Conservation (phyloP, 495 filamentous ascomycete species). For the Hypoxylon intermedium region DNA sequence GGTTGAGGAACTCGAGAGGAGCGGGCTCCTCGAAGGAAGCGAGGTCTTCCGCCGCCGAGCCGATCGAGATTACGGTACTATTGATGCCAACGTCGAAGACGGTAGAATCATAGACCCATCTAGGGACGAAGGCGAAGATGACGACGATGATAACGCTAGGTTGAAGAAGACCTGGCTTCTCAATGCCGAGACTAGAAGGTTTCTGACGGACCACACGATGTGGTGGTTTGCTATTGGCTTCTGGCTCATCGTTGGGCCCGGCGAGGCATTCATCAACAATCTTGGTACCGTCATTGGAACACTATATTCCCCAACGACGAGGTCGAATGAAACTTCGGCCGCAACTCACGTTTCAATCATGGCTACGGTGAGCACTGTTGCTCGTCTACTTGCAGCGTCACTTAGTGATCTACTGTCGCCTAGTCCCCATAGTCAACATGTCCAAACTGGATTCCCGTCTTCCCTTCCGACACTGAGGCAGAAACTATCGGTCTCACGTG, state of each 20-base stretch:
- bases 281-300: conserved; percentile 92
- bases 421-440: conserved; percentile 49
- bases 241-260: conserved; percentile 91
- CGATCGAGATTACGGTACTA: conserved; percentile 48
- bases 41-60: conserved; percentile 46
- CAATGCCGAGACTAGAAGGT: conserved; percentile 83
- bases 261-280: conserved; percentile 97
- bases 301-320: conserved; percentile 67
- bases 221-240: conserved; percentile 92
- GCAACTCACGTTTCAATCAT: conserved; percentile 93
- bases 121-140: conserved; percentile 48
- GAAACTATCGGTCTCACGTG: conserved; percentile 71
- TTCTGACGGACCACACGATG: conserved; percentile 89
- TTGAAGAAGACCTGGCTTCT: conserved; percentile 83
- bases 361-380: conserved; percentile 86
- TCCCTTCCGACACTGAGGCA: conserved; percentile 42
- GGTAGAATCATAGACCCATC: conserved; percentile 45
- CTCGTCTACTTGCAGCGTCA: conserved; percentile 83
- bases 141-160: conserved; percentile 69
- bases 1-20: conserved; percentile 82
- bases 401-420: conserved; percentile 90
- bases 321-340: conserved; percentile 64
- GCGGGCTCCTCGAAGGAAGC: conserved; percentile 74
- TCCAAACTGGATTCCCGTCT: conserved; percentile 49
- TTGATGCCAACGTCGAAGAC: conserved; percentile 48